phyloP scores from a whole-genome alignment of 441 rosid genomes.

The Dalechampia spathulata region DNA sequence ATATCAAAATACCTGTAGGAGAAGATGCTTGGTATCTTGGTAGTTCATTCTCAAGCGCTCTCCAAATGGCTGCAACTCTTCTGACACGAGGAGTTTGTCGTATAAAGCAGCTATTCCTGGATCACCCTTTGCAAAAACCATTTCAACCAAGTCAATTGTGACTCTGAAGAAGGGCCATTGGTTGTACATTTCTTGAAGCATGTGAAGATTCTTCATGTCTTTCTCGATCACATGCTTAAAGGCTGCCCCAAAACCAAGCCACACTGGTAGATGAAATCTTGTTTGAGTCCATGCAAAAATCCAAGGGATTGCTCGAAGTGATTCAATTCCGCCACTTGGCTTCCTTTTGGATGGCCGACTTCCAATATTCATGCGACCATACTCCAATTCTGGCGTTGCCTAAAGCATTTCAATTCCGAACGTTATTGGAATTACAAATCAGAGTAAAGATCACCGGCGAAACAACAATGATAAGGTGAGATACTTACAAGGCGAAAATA shows the following conservation, averaged over 20 bases:
- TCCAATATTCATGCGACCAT: constrained; percentile 95
- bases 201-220: constrained; percentile 53
- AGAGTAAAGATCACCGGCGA: neutral
- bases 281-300: constrained; percentile 98
- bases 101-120: constrained; percentile 76
- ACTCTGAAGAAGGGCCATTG: constrained; percentile 90
- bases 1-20: constrained; percentile 53
- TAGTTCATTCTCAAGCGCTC: constrained; percentile 50
- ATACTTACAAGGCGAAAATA: constrained; percentile 90
- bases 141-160: constrained; percentile 83
- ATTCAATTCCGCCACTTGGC: constrained; percentile 91
- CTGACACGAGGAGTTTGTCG: constrained; percentile 75
- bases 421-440: neutral
- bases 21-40: constrained; percentile 74
- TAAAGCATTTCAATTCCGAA: constrained; percentile 17
- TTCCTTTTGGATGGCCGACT: constrained; percentile 91
- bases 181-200: constrained; percentile 80
- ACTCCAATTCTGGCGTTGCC: constrained; percentile 94
- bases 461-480: constrained; percentile 1
- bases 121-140: constrained; percentile 96
- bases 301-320: constrained; percentile 91
- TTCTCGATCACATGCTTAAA: constrained; percentile 51
- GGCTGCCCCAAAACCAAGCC: constrained; percentile 92
- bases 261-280: constrained; percentile 87
- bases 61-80: constrained; percentile 65